These are phyloP conservation scores for Samsoniella hepiali DNA, from an alignment of 2,329 filamentous ascomycete genomes.

Conservation along the genomic window DNA sequence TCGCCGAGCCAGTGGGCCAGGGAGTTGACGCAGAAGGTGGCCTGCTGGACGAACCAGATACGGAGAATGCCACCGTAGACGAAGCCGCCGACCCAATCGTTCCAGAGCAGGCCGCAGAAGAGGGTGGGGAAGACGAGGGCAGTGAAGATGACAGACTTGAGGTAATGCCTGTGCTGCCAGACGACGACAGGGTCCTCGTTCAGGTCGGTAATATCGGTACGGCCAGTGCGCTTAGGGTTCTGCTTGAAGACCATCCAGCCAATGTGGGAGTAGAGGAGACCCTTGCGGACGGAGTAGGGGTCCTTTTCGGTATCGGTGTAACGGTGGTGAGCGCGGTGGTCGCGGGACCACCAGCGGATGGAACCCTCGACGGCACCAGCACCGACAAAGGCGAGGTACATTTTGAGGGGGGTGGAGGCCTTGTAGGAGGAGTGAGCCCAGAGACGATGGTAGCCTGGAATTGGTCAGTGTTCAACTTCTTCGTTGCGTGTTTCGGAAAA, in stretches of 20 bases:
- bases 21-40: constrained; percentile 91
- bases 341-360: constrained; percentile 84
- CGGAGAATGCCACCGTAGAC: constrained; percentile 82
- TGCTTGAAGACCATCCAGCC: constrained; percentile 95
- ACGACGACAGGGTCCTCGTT: constrained; percentile 83
- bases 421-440: constrained; percentile 87
- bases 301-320: constrained; percentile 93
- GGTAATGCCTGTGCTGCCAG: constrained; percentile 84
- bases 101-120: constrained; percentile 74
- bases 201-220: constrained; percentile 82
- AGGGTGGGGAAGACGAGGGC: constrained; percentile 71
- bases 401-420: constrained; percentile 69
- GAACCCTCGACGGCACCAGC: constrained; percentile 83
- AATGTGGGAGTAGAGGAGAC: constrained; percentile 72
- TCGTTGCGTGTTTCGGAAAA: too few relatives aligned
- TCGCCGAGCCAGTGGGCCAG: constrained; percentile 88
- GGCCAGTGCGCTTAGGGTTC: constrained; percentile 84
- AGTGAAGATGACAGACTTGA: constrained; percentile 76
- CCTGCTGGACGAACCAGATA: constrained; percentile 87
- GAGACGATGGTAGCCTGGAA: constrained; percentile 56
- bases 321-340: constrained; percentile 83
- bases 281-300: constrained; percentile 87
- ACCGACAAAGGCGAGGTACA: constrained; percentile 78
- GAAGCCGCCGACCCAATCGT: constrained; percentile 77
- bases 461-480: neutral